These are phyloP conservation scores for Phaeosphaeria sp. DNA, from an alignment of 2,329 filamentous ascomycete genomes.

Conservation along the genomic window DNA sequence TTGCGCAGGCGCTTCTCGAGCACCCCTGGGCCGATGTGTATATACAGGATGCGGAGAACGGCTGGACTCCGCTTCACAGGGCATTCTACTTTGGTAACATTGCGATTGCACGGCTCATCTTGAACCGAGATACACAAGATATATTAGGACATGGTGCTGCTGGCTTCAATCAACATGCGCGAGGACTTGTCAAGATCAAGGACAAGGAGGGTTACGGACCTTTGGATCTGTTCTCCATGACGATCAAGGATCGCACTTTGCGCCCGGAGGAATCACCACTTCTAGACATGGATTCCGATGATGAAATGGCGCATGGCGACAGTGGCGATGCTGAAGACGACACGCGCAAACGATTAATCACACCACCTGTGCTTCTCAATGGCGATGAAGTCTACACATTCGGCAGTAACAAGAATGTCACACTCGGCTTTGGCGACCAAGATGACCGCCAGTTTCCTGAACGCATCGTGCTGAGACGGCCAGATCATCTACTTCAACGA, in stretches of 20 bases:
- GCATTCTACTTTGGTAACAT: conserved; percentile 91
- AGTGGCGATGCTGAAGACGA: conserved; percentile 53
- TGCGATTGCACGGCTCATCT: conserved; percentile 79
- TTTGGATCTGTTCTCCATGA: conserved; percentile 89
- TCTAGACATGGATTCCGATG: conserved; percentile 60
- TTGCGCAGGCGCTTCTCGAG: conserved; percentile 80
- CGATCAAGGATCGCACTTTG: conserved; percentile 79
- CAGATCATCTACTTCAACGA: conserved; percentile 75
- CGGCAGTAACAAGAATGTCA: conserved; percentile 95
- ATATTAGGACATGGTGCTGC: conserved; percentile 67
- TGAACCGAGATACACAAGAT: conserved; percentile 78
- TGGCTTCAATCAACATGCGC: conserved; percentile 66
- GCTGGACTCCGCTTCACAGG: conserved; percentile 93
- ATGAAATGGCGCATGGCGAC: conserved; percentile 52
- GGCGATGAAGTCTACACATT: conserved; percentile 93
- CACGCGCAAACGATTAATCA: conserved; percentile 31
- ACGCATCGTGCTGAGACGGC: conserved; percentile 76
- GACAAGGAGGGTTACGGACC: conserved; percentile 94
- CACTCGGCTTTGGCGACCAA: conserved; percentile 91
- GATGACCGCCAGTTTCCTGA: conserved; percentile 95
- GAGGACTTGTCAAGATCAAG: conserved; percentile 89
- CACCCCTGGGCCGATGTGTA: conserved; percentile 87
- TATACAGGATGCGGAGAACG: conserved; percentile 85
- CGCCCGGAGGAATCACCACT: conserved; percentile 45
- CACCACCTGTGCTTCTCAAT: conserved; percentile 49